A percentile compares a stretch with the other conserved stretches of the same genome.
These are phyloP conservation scores for Ramaria sp. DNA, from an alignment of 768 basidiomycete genomes.

Conservation along the genomic window DNA sequence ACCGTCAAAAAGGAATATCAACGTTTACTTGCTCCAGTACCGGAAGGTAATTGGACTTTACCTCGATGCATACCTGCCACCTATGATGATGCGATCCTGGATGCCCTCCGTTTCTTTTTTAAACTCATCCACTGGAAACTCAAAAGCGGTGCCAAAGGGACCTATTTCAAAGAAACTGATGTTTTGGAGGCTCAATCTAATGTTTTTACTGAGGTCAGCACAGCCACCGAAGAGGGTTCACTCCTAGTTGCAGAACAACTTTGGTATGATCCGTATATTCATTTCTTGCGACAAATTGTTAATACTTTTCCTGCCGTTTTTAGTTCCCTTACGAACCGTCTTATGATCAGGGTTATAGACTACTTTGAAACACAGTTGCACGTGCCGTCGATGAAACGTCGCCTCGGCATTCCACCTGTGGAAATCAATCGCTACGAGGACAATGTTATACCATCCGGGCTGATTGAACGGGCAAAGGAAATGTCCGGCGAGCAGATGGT, in stretches of 20 bases:
- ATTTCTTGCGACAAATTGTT: neutral
- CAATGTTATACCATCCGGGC: constrained; percentile 14
- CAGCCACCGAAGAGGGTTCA: constrained; percentile 81
- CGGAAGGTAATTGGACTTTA: constrained; percentile 77
- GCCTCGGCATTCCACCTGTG: constrained; percentile 14
- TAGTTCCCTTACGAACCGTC: constrained; percentile 84
- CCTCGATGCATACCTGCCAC: constrained; percentile 83
- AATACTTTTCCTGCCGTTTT: neutral
- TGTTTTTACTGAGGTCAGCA: constrained; percentile 85
- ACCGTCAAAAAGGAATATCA: constrained; percentile 93
- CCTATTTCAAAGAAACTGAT: constrained; percentile 97
- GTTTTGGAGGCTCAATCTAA: constrained; percentile 96
- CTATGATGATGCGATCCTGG: constrained; percentile 82
- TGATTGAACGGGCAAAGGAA: constrained; percentile 25
- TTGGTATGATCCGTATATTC: constrained; percentile 44
- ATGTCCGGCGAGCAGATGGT: constrained; percentile 80
- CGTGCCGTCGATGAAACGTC: constrained; percentile 15
- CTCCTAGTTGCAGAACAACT: constrained; percentile 89
- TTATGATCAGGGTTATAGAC: constrained; percentile 86
- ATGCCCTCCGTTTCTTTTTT: constrained; percentile 85
- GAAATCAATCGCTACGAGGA: constrained; percentile 17
- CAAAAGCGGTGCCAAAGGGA: constrained; percentile 82
- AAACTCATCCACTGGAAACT: constrained; percentile 91
- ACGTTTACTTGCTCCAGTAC: constrained; percentile 81
- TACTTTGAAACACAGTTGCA: constrained; percentile 93